These are phyloP conservation scores for Phoenix roebelenii DNA, from an alignment of 176 grass and related monocot genomes.

Conservation along the genomic window DNA sequence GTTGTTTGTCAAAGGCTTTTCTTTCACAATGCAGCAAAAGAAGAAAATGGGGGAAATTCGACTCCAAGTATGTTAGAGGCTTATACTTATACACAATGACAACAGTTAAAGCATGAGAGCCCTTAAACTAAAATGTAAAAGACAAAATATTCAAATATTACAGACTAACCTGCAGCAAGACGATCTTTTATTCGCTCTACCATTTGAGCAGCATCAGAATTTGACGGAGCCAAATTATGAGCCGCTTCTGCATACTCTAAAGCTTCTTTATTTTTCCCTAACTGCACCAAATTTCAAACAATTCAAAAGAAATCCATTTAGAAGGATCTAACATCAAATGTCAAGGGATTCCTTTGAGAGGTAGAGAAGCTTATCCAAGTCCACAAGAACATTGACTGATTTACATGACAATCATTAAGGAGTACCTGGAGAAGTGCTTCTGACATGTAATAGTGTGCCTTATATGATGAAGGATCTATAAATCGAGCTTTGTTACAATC, in stretches of 20 bases:
- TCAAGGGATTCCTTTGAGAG: not conserved
- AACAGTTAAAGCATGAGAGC: too few species aligned
- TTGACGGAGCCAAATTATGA: constrained; percentile 38
- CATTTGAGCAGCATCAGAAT: constrained; percentile 38
- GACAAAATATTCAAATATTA: too few species aligned
- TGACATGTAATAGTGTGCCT: constrained; percentile 58
- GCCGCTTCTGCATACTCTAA: constrained; percentile 45
- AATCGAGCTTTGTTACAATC: constrained; percentile 61
- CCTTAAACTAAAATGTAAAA: too few species aligned
- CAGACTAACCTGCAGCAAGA: constrained; percentile 46
- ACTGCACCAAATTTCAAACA: constrained; percentile 34
- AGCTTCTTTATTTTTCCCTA: constrained; percentile 77
- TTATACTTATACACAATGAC: too few species aligned
- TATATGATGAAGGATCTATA: constrained; percentile 61
- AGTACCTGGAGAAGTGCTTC: constrained; percentile 79
- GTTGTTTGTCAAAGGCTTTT: too few species aligned
- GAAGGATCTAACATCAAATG: not conserved
- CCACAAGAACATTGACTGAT: not conserved
- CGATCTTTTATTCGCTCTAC: constrained; percentile 45
- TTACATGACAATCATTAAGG: constrained; percentile 6
- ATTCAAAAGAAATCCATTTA: not conserved
- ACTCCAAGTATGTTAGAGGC: too few species aligned
- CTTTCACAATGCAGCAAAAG: too few species aligned
- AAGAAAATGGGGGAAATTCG: too few species aligned
- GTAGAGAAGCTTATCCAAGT: not conserved